Base-by-base conservation (phyloP, 805 yeast genomes). In the Zygoascus ofunaensis region DNA sequence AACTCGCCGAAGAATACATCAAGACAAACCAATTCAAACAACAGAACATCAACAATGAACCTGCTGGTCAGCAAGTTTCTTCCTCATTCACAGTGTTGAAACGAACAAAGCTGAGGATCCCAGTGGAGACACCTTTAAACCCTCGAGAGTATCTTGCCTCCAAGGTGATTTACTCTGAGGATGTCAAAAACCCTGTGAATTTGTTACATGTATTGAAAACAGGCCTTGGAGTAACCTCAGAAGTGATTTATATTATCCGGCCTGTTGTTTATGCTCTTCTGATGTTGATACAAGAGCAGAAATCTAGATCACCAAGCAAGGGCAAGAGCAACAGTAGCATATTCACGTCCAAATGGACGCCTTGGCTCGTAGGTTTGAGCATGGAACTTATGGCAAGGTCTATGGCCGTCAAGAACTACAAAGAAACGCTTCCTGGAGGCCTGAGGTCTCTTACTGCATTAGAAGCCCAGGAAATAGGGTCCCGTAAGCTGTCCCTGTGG, bases 191-290 rank as follows among this genome's bases (percentile, higher is more conserved):
- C 5, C 62, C 69, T 0, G 33, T 47, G 15, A 50, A 57, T 18
- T 54, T 67, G 10, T 26, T 68, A 41, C 60, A 59, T 20, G 49
- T 44, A 23, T 49, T 66, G 33, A 21, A 34, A 10, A 37, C 19
- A 15, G 36, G 47, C 12, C 49, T 49, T 18, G 57, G 52, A 12
- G 42, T 53, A 3, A 36, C 44, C 2, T 64, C 64, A 14, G 72
- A 67, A 47, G 41, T 60, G 2, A 39, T 62, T 34, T 55, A 58
- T 22, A 63, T 68, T n/a, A 39, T 66, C 36, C 56, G 72, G 14
- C 72, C 72, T 0, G 48, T 67, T 24, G 41, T 66, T 3, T 67
- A 68, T 49, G 65, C 69, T 4, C n/a, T 51, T 18, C 46, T 65
- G 39, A 54, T 59, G 3, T 58, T 53, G 49, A 26, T 26, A 8